phyloP scores from a whole-genome alignment of 306 rosid genomes.

The Rosa lucieae region DNA sequence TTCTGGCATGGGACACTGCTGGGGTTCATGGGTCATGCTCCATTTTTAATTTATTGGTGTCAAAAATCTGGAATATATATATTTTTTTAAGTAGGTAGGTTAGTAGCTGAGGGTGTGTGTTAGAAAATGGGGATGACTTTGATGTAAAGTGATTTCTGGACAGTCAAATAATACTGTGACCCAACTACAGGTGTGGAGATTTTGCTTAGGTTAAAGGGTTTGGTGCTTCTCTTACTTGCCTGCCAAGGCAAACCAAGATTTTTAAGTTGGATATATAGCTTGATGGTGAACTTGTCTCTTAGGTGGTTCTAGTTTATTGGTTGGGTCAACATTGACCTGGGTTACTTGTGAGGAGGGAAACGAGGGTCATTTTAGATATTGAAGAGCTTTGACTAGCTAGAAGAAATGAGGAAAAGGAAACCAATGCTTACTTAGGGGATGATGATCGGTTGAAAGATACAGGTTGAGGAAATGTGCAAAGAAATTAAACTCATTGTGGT shows the following conservation, averaged over 20 bases:
- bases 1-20: neutral
- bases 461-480: neutral
- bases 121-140: constrained; percentile 9
- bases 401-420: neutral
- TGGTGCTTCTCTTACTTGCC: constrained; percentile 22
- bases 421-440: neutral
- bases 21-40: neutral
- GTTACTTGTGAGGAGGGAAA: constrained; percentile 15
- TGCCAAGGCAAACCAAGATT: constrained; percentile 12
- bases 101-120: neutral
- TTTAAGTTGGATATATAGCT: neutral
- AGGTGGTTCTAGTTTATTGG: neutral
- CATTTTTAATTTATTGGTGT: neutral
- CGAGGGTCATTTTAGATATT: neutral
- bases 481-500: neutral
- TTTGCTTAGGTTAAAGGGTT: neutral
- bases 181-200: constrained; percentile 2
- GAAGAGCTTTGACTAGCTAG: constrained; percentile 4
- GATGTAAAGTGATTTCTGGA: neutral
- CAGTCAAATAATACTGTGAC: neutral
- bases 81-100: neutral
- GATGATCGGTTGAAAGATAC: neutral
- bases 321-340: neutral
- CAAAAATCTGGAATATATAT: neutral
- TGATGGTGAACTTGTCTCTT: neutral